These are phyloP conservation scores for Yamadazyma pseudoaaseri DNA, from an alignment of 1,139 yeast species.

Conservation along the genomic window DNA sequence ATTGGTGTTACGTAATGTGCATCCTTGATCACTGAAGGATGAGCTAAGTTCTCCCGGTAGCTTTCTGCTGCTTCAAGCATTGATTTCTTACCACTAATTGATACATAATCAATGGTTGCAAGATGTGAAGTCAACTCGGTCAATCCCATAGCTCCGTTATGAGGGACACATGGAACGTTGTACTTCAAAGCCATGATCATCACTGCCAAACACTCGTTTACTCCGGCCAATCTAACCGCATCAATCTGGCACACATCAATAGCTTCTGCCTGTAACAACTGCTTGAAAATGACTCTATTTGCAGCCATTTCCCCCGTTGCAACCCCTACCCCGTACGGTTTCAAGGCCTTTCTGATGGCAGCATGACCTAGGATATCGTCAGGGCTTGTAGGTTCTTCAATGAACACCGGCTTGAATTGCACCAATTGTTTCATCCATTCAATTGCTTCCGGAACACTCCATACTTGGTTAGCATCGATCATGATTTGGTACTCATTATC, in stretches of 20 bases:
- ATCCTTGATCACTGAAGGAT: conserved; percentile 30
- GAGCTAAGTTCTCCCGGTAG: conserved; percentile 16
- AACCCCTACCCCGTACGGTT: conserved; percentile 33
- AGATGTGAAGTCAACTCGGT: conserved; percentile 40
- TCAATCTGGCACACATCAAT: conserved; percentile 37
- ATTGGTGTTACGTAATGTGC: conserved; percentile 35
- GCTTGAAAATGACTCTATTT: conserved; percentile 38
- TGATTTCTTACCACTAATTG: conserved; percentile 25
- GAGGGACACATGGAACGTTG: conserved; percentile 36
- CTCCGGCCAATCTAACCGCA: conserved; percentile 38
- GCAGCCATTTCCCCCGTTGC: conserved; percentile 44
- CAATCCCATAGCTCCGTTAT: conserved; percentile 40
- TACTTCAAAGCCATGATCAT: conserved; percentile 35
- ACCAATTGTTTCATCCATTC: conserved; percentile 33
- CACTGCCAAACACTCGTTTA: conserved; percentile 37
- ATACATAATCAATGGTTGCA: conserved; percentile 34
- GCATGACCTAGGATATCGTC: conserved; percentile 38
- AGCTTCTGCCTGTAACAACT: conserved; percentile 31
- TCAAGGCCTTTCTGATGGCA: conserved; percentile 31
- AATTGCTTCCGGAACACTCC: conserved; percentile 41
- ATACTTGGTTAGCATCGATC: conserved; percentile 30
- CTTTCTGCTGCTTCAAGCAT: conserved; percentile 20
- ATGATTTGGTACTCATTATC: conserved; percentile 29
- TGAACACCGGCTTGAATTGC: conserved; percentile 35
- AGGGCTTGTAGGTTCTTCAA: conserved; percentile 41